phyloP scores from a whole-genome alignment of 495 filamentous ascomycete species.

The Aspergillus taichungensis region DNA sequence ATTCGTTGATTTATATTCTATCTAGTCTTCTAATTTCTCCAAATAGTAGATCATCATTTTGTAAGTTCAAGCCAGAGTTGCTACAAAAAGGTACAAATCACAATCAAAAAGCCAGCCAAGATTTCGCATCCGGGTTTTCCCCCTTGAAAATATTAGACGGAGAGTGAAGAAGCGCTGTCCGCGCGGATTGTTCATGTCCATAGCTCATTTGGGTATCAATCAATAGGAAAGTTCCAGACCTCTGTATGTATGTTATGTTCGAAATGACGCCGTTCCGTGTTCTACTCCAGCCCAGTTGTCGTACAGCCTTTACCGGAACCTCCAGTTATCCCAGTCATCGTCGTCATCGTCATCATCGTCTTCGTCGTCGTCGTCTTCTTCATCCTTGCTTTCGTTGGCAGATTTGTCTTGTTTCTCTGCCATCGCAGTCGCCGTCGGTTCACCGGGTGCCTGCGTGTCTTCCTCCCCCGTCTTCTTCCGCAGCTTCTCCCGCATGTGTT shows the following conservation, averaged over 20 bases:
- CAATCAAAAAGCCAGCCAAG: no score
- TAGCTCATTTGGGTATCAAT: conserved; percentile 35
- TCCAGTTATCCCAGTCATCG: conserved; percentile 62
- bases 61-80: no score
- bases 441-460: conserved; percentile 20
- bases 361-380: conserved; percentile 39
- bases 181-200: neutral
- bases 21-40: no score
- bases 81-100: no score
- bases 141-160: no score
- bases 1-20: no score
- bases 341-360: conserved; percentile 51
- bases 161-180: no score
- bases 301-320: conserved; percentile 42
- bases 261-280: conserved; percentile 16
- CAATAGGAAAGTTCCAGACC: conserved; percentile 23
- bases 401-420: conserved; percentile 12
- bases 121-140: no score
- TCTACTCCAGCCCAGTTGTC: neutral
- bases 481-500: conserved; percentile 58
- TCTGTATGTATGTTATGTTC: conserved; percentile 10
- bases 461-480: conserved; percentile 38
- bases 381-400: conserved; percentile 26
- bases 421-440: neutral
- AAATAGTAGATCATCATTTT: no score